phyloP scores from a whole-genome alignment of 2,329 filamentous ascomycete species.

The Fusarium poae region DNA sequence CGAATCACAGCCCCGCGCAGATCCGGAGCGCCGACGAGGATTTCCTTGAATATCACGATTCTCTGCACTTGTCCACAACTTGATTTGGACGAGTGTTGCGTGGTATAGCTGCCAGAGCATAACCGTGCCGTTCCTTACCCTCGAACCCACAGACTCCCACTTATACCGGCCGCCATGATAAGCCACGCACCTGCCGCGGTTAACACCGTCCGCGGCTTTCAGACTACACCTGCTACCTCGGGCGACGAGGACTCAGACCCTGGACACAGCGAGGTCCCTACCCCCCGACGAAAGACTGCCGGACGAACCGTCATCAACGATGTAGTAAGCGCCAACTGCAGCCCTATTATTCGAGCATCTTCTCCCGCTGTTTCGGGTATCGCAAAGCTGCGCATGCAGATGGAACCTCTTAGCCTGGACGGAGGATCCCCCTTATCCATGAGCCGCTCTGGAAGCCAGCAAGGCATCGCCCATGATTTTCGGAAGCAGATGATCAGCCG shows the following conservation, averaged over 20 bases:
- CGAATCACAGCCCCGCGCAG: conserved; percentile 66
- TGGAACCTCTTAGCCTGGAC: conserved; percentile 81
- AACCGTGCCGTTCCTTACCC: conserved; percentile 35
- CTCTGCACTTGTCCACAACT: conserved; percentile 35
- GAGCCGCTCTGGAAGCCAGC: conserved; percentile 64
- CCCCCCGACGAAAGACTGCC: conserved; percentile 54
- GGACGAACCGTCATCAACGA: conserved; percentile 64
- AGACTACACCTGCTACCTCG: conserved; percentile 65
- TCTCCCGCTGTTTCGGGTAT: conserved; percentile 78
- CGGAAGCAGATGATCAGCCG: conserved; percentile 70
- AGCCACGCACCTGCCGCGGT: conserved; percentile 63
- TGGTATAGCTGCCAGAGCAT: conserved; percentile 38
- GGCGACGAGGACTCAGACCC: conserved; percentile 71
- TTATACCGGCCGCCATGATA: conserved; percentile 57
- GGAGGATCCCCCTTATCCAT: conserved; percentile 67
- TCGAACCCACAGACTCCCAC: conserved; percentile 10
- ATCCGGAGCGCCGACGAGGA: conserved; percentile 71
- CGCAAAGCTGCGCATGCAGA: conserved; percentile 82
- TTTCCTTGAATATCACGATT: conserved; percentile 56
- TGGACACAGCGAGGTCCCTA: conserved; percentile 57
- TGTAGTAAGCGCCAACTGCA: conserved; percentile 73
- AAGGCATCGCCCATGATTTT: conserved; percentile 50
- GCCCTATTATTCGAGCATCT: conserved; percentile 67
- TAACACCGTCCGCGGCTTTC: conserved; percentile 69
- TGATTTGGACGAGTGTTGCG: conserved; percentile 34